phyloP scores from a whole-genome alignment of 306 rosid genomes.

The Mucuna pruriens region DNA sequence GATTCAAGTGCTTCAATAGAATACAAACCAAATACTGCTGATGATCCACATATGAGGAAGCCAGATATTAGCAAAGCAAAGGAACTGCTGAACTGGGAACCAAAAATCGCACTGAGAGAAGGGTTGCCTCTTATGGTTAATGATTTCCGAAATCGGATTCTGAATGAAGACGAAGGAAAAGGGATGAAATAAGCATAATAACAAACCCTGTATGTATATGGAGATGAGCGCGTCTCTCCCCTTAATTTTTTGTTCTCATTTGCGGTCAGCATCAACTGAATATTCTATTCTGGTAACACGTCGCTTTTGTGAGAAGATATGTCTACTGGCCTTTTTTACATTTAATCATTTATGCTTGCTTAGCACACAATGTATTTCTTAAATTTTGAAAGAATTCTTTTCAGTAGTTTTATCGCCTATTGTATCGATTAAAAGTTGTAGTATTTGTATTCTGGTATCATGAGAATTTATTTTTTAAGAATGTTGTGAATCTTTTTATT shows the following conservation, averaged over 20 bases:
- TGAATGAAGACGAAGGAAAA: slow-evolving; percentile 94
- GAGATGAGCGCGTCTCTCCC: slow-evolving; percentile 35
- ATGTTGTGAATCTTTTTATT: not conserved
- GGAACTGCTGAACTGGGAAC: slow-evolving; percentile 94
- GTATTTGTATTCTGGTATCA: slow-evolving; percentile 35
- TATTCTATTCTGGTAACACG: slow-evolving; percentile 44
- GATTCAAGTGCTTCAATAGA: slow-evolving; percentile 94
- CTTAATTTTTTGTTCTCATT: slow-evolving; percentile 40
- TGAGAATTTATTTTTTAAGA: slow-evolving; percentile 8
- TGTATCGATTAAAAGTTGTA: slow-evolving; percentile 41
- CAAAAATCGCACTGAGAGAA: slow-evolving; percentile 78
- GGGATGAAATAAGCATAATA: slow-evolving; percentile 54
- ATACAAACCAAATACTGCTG: slow-evolving; percentile 88
- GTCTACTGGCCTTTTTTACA: slow-evolving; percentile 31
- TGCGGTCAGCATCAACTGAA: slow-evolving; percentile 34
- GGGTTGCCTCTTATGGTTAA: slow-evolving; percentile 96
- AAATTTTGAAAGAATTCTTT: slow-evolving; percentile 47
- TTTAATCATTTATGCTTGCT: slow-evolving; percentile 34
- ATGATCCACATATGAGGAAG: slow-evolving; percentile 98
- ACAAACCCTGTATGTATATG: slow-evolving; percentile 50
- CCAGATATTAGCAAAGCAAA: slow-evolving; percentile 97
- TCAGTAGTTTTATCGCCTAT: slow-evolving; percentile 26
- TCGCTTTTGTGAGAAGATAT: slow-evolving; percentile 41
- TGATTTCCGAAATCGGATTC: slow-evolving; percentile 93
- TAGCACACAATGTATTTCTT: slow-evolving; percentile 41